Conservation (phyloP, 768 basidiomycete species). For the Leccinum truebloodii region DNA sequence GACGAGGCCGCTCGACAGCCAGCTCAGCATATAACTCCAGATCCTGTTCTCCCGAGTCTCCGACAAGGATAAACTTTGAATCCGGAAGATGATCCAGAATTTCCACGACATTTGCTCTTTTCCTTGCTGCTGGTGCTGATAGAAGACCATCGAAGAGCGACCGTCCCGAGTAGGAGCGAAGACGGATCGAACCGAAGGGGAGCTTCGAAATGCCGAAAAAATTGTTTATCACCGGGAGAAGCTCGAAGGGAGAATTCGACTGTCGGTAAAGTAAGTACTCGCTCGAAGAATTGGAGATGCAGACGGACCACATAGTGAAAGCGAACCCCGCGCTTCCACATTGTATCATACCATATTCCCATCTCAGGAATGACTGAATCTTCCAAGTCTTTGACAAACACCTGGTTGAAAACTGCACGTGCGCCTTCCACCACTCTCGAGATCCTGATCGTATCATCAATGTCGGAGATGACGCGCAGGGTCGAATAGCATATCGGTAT, state of each 20-base stretch:
- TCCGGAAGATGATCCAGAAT: slow-evolving; percentile 72
- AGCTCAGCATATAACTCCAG: slow-evolving; percentile 84
- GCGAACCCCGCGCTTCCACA: slow-evolving; percentile 70
- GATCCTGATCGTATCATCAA: slow-evolving; percentile 80
- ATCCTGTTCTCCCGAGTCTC: slow-evolving; percentile 95
- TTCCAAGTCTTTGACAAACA: slow-evolving; percentile 82
- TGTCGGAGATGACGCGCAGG: slow-evolving; percentile 85
- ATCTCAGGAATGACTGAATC: slow-evolving; percentile 83
- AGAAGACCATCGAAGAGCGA: slow-evolving; percentile 83
- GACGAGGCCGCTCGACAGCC: slow-evolving; percentile 65
- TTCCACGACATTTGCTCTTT: slow-evolving; percentile 78
- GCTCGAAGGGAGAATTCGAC: slow-evolving; percentile 89
- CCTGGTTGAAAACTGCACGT: slow-evolving; percentile 82
- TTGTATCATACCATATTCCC: slow-evolving; percentile 71
- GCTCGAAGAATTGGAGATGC: not conserved
- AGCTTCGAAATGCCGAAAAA: slow-evolving; percentile 73
- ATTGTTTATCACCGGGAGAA: slow-evolving; percentile 74
- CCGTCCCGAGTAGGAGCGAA: slow-evolving; percentile 84
- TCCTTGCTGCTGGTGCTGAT: slow-evolving; percentile 79
- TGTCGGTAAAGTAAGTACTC: slow-evolving; percentile 30
- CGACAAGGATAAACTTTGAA: slow-evolving; percentile 80
- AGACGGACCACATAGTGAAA: slow-evolving; percentile 87
- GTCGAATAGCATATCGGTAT: slow-evolving; percentile 60
- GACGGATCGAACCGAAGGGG: slow-evolving; percentile 73
- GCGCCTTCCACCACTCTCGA: slow-evolving; percentile 81